phyloP scores from a whole-genome alignment of 2,329 filamentous ascomycete species.

The Aspergillus puulaauensis region DNA sequence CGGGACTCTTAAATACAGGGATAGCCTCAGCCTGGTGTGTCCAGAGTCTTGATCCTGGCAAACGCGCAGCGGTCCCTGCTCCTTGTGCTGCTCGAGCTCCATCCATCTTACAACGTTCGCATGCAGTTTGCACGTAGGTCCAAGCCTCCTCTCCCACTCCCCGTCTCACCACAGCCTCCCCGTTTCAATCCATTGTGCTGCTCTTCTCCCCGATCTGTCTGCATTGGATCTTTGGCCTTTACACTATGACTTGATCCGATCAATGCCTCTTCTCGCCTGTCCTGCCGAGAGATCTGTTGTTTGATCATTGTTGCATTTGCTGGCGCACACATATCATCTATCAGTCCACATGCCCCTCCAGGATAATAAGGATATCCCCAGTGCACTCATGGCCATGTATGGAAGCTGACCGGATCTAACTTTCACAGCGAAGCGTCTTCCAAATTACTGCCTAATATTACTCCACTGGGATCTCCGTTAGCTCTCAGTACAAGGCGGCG shows the following conservation, averaged over 20 bases:
- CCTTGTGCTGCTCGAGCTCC: neutral
- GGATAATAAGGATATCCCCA: neutral
- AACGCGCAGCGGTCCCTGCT: neutral
- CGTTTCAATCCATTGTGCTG: neutral
- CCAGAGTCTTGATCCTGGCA: neutral
- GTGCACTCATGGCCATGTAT: neutral
- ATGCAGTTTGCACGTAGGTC: neutral
- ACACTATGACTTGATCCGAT: neutral
- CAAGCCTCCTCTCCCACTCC: neutral
- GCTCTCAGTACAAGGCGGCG: neutral
- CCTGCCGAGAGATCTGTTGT: neutral
- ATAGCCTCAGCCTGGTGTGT: conserved; percentile 5
- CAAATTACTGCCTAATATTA: neutral
- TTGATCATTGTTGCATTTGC: neutral
- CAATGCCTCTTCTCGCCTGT: neutral
- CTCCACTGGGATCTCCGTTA: neutral
- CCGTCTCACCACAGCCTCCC: neutral
- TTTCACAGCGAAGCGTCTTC: neutral
- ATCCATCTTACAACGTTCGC: neutral
- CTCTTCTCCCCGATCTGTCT: neutral
- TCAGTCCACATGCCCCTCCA: conserved; percentile 6
- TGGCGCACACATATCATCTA: neutral
- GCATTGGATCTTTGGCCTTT: neutral
- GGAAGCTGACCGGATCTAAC: neutral
- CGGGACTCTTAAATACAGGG: conserved; percentile 12